These are phyloP conservation scores for Gossypium trilobum DNA, from an alignment of 441 rosid species.

Conservation along the genomic window DNA sequence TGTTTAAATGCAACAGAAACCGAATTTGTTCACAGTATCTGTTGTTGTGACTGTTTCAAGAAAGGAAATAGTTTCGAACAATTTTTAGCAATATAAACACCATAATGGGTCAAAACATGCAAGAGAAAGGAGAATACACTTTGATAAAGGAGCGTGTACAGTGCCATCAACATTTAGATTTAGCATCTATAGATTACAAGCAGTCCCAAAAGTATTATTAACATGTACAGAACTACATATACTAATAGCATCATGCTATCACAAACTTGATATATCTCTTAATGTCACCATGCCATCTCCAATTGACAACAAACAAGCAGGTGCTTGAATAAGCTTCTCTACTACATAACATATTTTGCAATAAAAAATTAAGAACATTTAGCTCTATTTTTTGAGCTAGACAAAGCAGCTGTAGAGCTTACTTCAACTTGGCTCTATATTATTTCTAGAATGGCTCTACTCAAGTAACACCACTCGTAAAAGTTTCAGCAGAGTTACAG, in stretches of 20 bases:
- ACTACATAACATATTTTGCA: neutral
- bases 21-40: neutral
- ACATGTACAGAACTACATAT: neutral
- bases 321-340: neutral
- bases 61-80: neutral
- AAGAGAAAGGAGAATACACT: neutral
- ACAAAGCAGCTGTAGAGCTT: neutral
- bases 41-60: neutral
- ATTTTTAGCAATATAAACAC: slow-evolving; percentile 3
- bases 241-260: neutral
- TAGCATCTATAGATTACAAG: neutral
- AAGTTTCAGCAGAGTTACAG: neutral
- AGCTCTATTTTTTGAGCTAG: neutral
- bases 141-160: neutral
- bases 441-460: neutral
- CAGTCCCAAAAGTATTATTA: neutral
- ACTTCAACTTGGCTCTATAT: neutral
- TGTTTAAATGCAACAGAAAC: neutral
- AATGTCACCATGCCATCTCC: neutral
- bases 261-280: neutral
- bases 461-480: neutral
- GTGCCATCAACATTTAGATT: neutral
- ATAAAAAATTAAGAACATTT: neutral
- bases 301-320: neutral
- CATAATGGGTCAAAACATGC: neutral